Base-by-base conservation (phyloP, 495 filamentous ascomycete species). In the Xylaria venustula region DNA sequence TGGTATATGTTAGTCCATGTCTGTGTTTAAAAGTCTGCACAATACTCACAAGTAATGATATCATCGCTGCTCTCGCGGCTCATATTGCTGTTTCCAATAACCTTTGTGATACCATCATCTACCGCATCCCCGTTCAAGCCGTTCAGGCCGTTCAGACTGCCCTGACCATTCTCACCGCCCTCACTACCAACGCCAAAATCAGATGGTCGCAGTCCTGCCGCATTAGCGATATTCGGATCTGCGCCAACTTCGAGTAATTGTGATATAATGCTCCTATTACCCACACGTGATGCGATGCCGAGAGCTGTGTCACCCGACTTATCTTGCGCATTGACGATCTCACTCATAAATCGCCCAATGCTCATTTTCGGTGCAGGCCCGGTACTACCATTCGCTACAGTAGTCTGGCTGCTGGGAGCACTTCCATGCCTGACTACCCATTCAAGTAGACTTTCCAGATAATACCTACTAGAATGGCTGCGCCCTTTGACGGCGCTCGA, bases 271-370 rank as follows among this genome's bases (percentile, higher is more conserved):
- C 88, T 92, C 44, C 87, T 83, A 69, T 94, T 97, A 30, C 92
- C 89, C 49, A 96, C 91, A 30, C 93, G 83, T 0, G 94, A 92
- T 26, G 93, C 95, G 66, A 97, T 86, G 67, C 96, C 96, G 41
- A 98, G 79, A 20, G 95, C 95, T 9, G 94, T 98, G 67, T 98
- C 96, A 4, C 94, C 94, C 53, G 89, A 87, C 63, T 90, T 89
- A 73, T 98, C 94, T 51, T 90, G 88, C 3, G 91, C 85, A 66
- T 98, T 98, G 61, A 98, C 93, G 65, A 98, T 90, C 66, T 97
- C 92, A 22, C 88, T 88, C 81, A 98, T 95, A 75, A 98, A 98
- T 37, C 90, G 86, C 5, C 87, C 91, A 20, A 98, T 80, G 32
- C 86, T 87, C 69, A 97, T 94, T 59, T 88, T 85, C 40, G 87